phyloP scores from a whole-genome alignment of 139 green algal genomes.

The Picochlorum sp. region DNA sequence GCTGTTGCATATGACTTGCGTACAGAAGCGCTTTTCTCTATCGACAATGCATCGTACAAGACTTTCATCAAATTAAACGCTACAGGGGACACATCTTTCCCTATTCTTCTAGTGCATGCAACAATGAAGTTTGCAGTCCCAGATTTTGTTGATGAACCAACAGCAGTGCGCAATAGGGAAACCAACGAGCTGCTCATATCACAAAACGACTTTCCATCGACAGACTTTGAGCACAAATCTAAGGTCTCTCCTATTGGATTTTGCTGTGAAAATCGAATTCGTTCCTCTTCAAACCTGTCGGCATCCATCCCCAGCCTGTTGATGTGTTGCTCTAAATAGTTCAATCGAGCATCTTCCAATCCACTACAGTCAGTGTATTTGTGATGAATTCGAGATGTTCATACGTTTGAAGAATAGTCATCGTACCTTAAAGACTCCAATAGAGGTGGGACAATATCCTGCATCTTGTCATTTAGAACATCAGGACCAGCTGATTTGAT shows the following conservation, averaged over 20 bases:
- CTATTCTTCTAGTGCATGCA: constrained; percentile 30
- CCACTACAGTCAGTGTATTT: constrained; percentile 11
- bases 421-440: constrained; percentile 57
- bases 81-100: constrained; percentile 14
- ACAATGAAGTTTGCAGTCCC: constrained; percentile 67
- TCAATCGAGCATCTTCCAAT: constrained; percentile 58
- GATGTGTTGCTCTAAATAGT: constrained; percentile 67
- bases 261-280: constrained; percentile 36
- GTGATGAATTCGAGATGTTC: too few relatives aligned
- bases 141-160: constrained; percentile 62
- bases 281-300: constrained; percentile 50
- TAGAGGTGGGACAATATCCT: constrained; percentile 59
- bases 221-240: constrained; percentile 44
- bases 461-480: constrained; percentile 47
- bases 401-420: constrained; percentile 13
- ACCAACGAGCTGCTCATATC: constrained; percentile 38
- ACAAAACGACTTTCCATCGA: constrained; percentile 27
- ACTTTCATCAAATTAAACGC: constrained; percentile 20
- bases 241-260: constrained; percentile 58
- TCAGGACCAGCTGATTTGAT: constrained; percentile 29
- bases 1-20: constrained; percentile 58
- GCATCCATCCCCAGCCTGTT: constrained; percentile 51
- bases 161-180: constrained; percentile 38
- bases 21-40: constrained; percentile 55
- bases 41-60: constrained; percentile 20